Evolutionary conservation across 345 rosid genomes (phyloP), one percentile per base, ranked within the genome.

Genomic region (Eucalyptus caleyi): DNA sequence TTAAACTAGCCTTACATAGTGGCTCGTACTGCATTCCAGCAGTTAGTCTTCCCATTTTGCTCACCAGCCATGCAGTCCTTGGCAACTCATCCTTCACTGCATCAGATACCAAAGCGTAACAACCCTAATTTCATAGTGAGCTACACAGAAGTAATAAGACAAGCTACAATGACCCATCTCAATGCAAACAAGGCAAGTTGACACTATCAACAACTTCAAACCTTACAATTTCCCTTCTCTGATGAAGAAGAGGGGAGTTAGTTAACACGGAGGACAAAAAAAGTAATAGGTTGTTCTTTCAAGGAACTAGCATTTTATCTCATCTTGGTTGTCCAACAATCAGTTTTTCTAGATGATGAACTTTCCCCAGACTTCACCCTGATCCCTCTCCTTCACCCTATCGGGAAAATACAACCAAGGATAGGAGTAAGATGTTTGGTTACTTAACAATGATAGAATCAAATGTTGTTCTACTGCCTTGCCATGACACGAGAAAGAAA

Each of bases 11-110:
- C 44, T 95, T 92, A 96, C 99, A 87, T 90, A 88, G 88, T 50
- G 99, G 97, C 92, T 96, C 97, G 88, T 97, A 96, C 59, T 97
- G 98, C 87, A 95, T 94, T 69, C 98, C 99, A 86, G 94, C 96
- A 45, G 96, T 93, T 77, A 97, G 92, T 90, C 96, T 96, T 91
- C 99, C 99, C 90, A 95, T 90, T 94, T 94, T 96, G 95, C 97
- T 95, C 82, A 97, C 95, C 47, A 97, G 89, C 99, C 99, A 97
- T 88, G 98, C 98, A 89, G 19, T 91, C 90, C 94, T 95, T 86
- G 99, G 98, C 89, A 94, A 82, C 89, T 96, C 96, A 50, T 93
- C 93, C 62, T 65, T 91, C 86, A 88, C 97, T 96, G 93, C 88
- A 92, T 72, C 60, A 50, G n/a, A 86, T 50, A n/a, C 60, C 24